Evolutionary conservation across 371 early-diverging fungal species (phyloP), one percentile per base, ranked within the genome.

Genomic region (Lichtheimia hyalospora): DNA sequence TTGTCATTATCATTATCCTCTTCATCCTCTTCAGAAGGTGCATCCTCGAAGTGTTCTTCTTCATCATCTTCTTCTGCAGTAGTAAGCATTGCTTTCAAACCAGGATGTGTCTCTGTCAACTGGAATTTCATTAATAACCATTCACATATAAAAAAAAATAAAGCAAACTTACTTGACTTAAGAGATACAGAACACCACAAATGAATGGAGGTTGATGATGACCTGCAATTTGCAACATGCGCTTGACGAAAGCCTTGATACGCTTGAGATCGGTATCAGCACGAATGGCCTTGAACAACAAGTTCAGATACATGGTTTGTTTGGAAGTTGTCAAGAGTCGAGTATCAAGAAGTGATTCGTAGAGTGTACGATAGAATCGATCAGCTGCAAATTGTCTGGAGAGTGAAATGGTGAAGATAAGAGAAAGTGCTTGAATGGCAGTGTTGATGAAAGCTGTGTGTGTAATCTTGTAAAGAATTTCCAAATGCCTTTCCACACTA

Each of bases 241-340:
- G 87, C 77, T 96, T 96, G 28, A 95, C 77, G 73, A 96, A 96
- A 1, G 96, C 88, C 64, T 85, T 83, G 48, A 91, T 82, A 20
- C 96, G 82, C 16, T 75, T 68, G n/a, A 83, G 60, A 53, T 84
- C 80, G 13, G 70, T 46, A 73, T 98, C 98, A 39, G 86, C 81
- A 60, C 87, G 88, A 21, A 98, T 73, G 5, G 96, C 86, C 60
- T 91, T 87, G 82, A 81, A 95, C 12, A 98, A 77, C 23, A 98
- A 75, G 68, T 98, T 98, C 61, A 97, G 81, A 70, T 92, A 96
- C 86, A 93, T 84, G 51, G 93, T 89, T 67, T 96, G 96, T 71
- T 95, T 95, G 28, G 95, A 92, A 4, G 90, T 82, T 46, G 79
- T 74, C 42, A 85, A 73, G 18, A 96, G 73, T 25, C 97, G 88